Evolutionary conservation across 352 stramenopile species (phyloP).

Genomic region (Globisporangium emineosum): DNA sequence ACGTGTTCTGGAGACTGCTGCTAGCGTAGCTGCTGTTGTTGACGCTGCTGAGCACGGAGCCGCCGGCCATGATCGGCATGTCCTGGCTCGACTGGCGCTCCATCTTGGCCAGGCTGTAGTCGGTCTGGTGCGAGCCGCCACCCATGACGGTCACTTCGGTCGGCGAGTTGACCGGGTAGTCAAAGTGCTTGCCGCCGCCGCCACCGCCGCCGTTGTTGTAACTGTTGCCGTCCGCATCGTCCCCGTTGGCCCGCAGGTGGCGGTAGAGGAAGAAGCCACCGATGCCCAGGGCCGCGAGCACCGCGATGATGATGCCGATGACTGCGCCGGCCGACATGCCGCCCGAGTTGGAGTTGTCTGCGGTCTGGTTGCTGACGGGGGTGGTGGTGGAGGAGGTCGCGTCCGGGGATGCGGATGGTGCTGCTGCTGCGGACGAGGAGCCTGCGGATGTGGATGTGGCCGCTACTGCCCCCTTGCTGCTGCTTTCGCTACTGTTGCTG

Average conservation of each 20-base stretch:
- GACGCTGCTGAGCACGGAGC: conserved; percentile 14
- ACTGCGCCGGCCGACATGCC: conserved; percentile 40
- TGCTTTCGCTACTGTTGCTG: conserved; percentile 11
- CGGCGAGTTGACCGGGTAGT: conserved; percentile 30
- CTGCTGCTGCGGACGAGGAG: neutral
- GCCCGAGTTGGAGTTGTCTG: conserved; percentile 6
- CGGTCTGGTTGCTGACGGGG: conserved; percentile 1
- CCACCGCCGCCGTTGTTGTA: conserved; percentile 10
- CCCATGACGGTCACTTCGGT: conserved; percentile 18
- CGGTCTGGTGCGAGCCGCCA: conserved; percentile 22
- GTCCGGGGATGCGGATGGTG: conserved; percentile 2
- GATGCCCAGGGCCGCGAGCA: conserved; percentile 32
- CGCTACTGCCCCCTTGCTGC: conserved; percentile 6
- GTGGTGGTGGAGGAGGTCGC: neutral
- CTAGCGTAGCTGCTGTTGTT: conserved; percentile 15
- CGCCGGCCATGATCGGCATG: conserved; percentile 19
- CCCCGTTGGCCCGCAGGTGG: conserved; percentile 14
- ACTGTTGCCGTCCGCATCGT: conserved; percentile 15
- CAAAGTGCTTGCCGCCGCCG: conserved; percentile 27
- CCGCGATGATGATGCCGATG: conserved; percentile 40
- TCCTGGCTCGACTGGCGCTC: conserved; percentile 22
- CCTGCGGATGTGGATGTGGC: neutral
- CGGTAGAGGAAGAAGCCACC: conserved; percentile 40
- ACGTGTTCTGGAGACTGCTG: conserved; percentile 7
- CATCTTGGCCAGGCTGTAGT: conserved; percentile 21